Percentiles rank a stretch among this genome's conserved stretches.
Conservation (phyloP, 2,329 filamentous ascomycete species). For the Hypocrella siamensis region DNA sequence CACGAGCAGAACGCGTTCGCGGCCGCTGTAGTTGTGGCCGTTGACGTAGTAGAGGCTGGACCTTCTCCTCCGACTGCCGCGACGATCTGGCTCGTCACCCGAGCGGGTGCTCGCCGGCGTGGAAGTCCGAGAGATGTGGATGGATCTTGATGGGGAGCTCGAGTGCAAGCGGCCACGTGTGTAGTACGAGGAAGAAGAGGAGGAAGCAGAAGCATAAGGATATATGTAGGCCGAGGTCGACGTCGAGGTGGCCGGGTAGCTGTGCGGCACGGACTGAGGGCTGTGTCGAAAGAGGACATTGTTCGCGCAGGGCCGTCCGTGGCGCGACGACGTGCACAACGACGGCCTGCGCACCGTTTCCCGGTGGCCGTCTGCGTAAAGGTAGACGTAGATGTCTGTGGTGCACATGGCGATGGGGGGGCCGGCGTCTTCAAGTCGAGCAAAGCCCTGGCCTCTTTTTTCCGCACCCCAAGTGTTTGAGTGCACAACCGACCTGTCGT, state of each 20-base stretch:
- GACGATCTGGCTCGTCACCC: slow-evolving; percentile 21
- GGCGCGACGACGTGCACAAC: slow-evolving; percentile 22
- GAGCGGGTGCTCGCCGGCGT: slow-evolving; percentile 20
- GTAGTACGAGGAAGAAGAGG: slow-evolving; percentile 8
- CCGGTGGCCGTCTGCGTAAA: slow-evolving; percentile 27
- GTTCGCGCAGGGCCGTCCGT: slow-evolving; percentile 24
- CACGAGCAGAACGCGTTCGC: slow-evolving; percentile 28
- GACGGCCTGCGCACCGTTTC: slow-evolving; percentile 18
- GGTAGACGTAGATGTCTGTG: slow-evolving; percentile 28
- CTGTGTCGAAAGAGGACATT: slow-evolving; percentile 25
- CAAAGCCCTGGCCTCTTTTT: too few species aligned
- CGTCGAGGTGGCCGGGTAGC: slow-evolving; percentile 11
- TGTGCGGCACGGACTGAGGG: slow-evolving; percentile 16
- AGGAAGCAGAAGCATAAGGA: not conserved
- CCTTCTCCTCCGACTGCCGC: slow-evolving; percentile 21
- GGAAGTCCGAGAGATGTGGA: slow-evolving; percentile 15
- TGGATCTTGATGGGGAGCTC: too few species aligned
- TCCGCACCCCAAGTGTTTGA: too few species aligned
- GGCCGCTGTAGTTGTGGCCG: slow-evolving; percentile 11
- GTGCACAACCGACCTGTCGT: too few species aligned
- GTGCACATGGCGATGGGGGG: slow-evolving; percentile 38
- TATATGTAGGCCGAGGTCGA: too few species aligned
- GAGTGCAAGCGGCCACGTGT: too few species aligned
- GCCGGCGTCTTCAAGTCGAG: too few species aligned
- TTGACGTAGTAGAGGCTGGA: slow-evolving; percentile 17